Conservation (phyloP, 1,284 basidiomycete genomes). For the Apiotrichum mycotoxinovorans region DNA sequence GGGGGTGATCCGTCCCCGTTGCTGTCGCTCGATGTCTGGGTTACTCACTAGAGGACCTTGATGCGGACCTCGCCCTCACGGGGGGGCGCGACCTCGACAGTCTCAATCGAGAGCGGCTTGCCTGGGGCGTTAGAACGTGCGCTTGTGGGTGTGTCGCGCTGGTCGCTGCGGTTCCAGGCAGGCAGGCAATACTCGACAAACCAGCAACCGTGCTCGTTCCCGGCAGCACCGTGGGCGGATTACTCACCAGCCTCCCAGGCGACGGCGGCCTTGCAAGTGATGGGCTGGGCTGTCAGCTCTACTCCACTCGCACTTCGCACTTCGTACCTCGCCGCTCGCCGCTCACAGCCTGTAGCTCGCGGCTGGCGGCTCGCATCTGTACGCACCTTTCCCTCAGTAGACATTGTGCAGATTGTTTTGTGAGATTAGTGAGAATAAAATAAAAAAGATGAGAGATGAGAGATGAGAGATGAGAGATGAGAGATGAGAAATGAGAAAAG, state of each 20-base stretch:
- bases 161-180: too few species aligned
- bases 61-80: constrained; percentile 88
- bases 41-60: constrained; percentile 72
- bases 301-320: too few species aligned
- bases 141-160: too few species aligned
- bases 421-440: background rate
- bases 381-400: constrained; percentile 21
- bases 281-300: constrained; percentile 50
- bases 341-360: too few species aligned
- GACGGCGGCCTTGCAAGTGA: constrained; percentile 91
- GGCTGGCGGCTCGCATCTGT: too few species aligned
- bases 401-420: background rate
- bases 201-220: too few species aligned
- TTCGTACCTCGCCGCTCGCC: background rate
- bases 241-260: constrained; percentile 83
- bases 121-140: too few species aligned
- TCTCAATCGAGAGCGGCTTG: constrained; percentile 82
- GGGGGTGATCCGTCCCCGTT: background rate
- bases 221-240: background rate
- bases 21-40: constrained; percentile 5
- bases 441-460: background rate
- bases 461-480: background rate
- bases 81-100: constrained; percentile 90
- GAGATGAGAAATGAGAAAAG: background rate
- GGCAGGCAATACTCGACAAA: too few species aligned